These are phyloP conservation scores for Monosporascus sp. DNA, from an alignment of 2,329 filamentous ascomycete species.

Conservation along the genomic window DNA sequence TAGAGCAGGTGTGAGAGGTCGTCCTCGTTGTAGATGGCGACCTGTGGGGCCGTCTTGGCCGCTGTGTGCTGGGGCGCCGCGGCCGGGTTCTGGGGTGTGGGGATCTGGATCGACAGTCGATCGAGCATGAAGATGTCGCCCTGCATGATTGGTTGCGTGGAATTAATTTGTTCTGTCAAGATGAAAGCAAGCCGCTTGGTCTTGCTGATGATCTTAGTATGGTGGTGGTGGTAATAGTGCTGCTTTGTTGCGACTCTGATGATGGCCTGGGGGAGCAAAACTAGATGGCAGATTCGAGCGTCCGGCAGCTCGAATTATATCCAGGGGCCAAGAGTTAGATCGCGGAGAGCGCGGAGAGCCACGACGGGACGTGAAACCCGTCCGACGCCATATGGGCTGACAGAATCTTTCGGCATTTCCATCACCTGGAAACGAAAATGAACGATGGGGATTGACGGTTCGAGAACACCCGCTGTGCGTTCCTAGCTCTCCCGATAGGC, in stretches of 20 bases:
- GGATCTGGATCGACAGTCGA: neutral
- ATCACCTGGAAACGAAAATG: neutral
- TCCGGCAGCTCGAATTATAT: neutral
- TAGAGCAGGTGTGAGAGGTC: constrained; percentile 9
- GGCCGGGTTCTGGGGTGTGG: neutral
- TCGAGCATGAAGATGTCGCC: neutral
- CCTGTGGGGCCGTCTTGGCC: neutral
- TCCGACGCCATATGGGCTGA: neutral
- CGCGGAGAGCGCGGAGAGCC: neutral
- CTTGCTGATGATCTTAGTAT: neutral
- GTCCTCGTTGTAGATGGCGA: constrained; percentile 13
- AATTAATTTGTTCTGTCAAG: neutral
- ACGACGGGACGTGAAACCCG: neutral
- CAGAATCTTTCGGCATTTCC: too few relatives aligned
- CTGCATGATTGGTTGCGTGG: neutral
- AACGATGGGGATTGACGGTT: too few relatives aligned
- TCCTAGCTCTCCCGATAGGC: neutral
- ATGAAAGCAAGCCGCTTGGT: neutral
- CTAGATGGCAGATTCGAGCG: neutral
- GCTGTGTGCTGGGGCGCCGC: neutral
- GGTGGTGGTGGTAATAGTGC: neutral
- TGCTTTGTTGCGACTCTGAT: neutral
- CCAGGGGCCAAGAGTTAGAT: neutral
- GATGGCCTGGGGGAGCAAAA: neutral
- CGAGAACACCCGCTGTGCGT: too few relatives aligned